These are phyloP conservation scores for Schizochytrium sp. DNA, from an alignment of 108 stramenopile species.

Conservation along the genomic window DNA sequence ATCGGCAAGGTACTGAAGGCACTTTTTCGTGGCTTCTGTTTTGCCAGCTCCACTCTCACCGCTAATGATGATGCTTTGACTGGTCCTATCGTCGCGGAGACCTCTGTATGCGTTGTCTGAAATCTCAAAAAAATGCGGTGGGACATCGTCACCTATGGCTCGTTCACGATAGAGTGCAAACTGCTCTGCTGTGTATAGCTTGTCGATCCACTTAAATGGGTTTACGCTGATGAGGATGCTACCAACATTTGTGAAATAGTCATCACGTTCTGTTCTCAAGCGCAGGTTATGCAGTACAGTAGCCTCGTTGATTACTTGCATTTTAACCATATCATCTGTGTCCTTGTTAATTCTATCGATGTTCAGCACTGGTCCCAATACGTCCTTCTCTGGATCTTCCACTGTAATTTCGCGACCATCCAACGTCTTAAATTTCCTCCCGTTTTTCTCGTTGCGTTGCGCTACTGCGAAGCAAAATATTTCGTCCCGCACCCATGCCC, in stretches of 20 bases:
- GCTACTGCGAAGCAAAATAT: constrained; percentile 30
- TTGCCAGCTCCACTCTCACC: constrained; percentile 81
- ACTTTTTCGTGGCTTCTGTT: constrained; percentile 81
- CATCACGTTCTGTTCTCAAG: constrained; percentile 19
- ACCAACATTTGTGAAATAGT: constrained; percentile 65
- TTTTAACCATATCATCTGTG: constrained; percentile 65
- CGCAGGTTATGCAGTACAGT: constrained; percentile 61
- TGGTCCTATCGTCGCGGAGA: constrained; percentile 68
- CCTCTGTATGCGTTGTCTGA: constrained; percentile 84
- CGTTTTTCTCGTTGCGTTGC: no score
- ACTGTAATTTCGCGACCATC: constrained; percentile 35
- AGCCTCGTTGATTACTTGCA: constrained; percentile 62
- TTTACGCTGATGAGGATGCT: constrained; percentile 71
- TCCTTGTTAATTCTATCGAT: constrained; percentile 32
- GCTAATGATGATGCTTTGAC: constrained; percentile 78
- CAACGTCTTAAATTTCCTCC: not conserved
- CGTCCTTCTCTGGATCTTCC: not conserved
- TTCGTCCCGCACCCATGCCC: constrained; percentile 44
- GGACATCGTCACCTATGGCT: constrained; percentile 40
- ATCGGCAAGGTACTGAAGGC: constrained; percentile 79
- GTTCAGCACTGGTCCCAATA: constrained; percentile 13
- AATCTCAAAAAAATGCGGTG: constrained; percentile 84
- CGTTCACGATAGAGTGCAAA: constrained; percentile 53
- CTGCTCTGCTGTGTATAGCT: constrained; percentile 42
- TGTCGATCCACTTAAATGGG: constrained; percentile 66